Base-by-base conservation (phyloP, 2,329 filamentous ascomycete species). In the Albifimbria verrucaria region DNA sequence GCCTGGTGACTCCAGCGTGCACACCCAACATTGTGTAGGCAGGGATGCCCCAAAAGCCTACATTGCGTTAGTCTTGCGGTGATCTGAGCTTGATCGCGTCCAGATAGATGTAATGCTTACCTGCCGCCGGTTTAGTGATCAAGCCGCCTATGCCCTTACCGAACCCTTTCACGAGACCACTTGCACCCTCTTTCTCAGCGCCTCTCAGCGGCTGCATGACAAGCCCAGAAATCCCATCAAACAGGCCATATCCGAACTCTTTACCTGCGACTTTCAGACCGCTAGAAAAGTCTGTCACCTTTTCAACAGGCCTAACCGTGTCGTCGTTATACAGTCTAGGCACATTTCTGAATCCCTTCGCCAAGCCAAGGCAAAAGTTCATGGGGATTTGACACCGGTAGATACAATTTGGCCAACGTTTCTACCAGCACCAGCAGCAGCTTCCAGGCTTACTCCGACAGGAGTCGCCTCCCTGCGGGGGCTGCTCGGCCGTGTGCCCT, bases 301-400 rank as follows among this genome's bases (percentile, higher is more conserved):
- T 90, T 53, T 91, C 88, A 1, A 82, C 75, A n/a, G 88, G 87
- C 9, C 90, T 81, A 1, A 96, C 85, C 1, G 86, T 92, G 1
- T 90, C 85, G 62, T 96, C 92, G 42, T 92, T 89, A 65, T 96
- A 96, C 1, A 96, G 75, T 59, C 83, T 87, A 0, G 92, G 92
- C 6, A 89, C 87, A 62, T 96, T 96, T 65, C 93, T 88, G 66
- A 96, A 95, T 0, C 92, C 92, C 68, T 88, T 89, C 1, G 92
- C 88, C 36, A 96, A 72, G 1, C 89, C 89, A 42, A 96, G 72
- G 41, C 89, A 90, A 57, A 96, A 88, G 66, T 96, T 90, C 79
- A 94, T 87, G 0, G 92, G 92, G 87, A 87, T 61, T 89, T 90
- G 54, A 93, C 77, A 5, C 89, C 83, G n/a, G 88, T 86, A 11